Conservation (phyloP, 306 rosid genomes). For the Astragalus membranaceus region DNA sequence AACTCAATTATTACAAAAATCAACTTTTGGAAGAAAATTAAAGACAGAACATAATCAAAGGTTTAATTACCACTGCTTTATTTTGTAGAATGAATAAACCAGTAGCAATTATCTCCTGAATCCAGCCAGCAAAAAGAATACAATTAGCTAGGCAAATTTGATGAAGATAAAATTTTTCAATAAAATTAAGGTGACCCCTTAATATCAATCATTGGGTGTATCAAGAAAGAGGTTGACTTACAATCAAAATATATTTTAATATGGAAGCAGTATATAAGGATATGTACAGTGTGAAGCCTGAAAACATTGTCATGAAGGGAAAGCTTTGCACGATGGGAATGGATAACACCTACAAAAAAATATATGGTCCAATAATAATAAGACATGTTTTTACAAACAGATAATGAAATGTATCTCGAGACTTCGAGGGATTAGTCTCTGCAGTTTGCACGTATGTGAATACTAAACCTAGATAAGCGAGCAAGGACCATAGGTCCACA, state of each 20-base stretch:
- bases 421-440: no score
- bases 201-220: neutral
- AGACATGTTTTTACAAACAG: neutral
- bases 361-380: slow-evolving; percentile 6
- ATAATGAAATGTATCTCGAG: neutral
- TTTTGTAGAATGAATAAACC: slow-evolving; percentile 67
- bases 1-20: neutral
- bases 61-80: slow-evolving; percentile 63
- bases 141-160: slow-evolving; percentile 1
- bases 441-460: neutral
- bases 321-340: slow-evolving; percentile 63
- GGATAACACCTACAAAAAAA: slow-evolving; percentile 35
- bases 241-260: slow-evolving; percentile 40
- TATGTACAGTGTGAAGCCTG: slow-evolving; percentile 37
- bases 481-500: slow-evolving; percentile 41
- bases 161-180: neutral
- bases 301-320: slow-evolving; percentile 46
- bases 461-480: slow-evolving; percentile 49
- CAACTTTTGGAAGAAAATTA: neutral
- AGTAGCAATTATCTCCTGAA: slow-evolving; percentile 42
- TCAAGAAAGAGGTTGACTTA: slow-evolving; percentile 34
- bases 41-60: neutral
- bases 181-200: no score
- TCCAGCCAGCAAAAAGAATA: neutral
- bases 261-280: slow-evolving; percentile 39